Conservation (phyloP, 164 flowering plant species). For the Stephania cephalantha region DNA sequence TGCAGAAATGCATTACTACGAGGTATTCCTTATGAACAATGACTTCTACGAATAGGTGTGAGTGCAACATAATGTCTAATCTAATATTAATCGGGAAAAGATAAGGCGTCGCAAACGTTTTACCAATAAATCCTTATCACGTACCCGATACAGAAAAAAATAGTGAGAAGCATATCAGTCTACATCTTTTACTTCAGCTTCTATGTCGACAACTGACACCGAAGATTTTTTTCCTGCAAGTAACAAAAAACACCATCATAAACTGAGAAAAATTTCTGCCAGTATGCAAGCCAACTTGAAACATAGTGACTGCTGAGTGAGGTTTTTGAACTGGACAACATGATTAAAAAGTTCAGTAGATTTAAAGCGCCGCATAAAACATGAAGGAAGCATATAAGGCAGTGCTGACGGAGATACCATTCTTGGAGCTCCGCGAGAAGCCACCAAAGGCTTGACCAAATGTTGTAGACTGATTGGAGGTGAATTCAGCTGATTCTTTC, state of each 20-base stretch:
- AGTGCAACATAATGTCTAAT: not conserved
- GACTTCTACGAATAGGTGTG: not conserved
- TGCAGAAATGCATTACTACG: not conserved
- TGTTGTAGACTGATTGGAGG: constrained; percentile 38
- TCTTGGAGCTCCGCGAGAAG: constrained; percentile 41
- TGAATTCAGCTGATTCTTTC: constrained; percentile 43
- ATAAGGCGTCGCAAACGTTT: no score
- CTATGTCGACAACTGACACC: constrained; percentile 59
- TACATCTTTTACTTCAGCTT: constrained; percentile 79
- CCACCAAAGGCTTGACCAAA: constrained; percentile 50
- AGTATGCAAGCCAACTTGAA: not conserved
- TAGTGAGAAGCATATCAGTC: constrained; percentile 34
- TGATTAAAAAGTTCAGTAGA: not conserved
- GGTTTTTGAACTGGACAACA: not conserved
- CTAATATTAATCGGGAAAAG: no score
- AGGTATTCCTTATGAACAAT: not conserved
- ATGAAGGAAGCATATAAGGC: constrained; percentile 1
- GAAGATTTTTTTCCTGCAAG: constrained; percentile 46
- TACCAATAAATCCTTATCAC: not conserved
- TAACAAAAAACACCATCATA: not conserved
- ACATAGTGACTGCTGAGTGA: not conserved
- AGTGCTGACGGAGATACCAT: constrained; percentile 35
- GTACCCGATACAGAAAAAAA: not conserved
- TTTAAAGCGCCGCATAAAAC: not conserved
- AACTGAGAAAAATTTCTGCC: not conserved